These are phyloP conservation scores for Fusarium robinianum DNA, from an alignment of 2,329 filamentous ascomycete species.

Conservation along the genomic window DNA sequence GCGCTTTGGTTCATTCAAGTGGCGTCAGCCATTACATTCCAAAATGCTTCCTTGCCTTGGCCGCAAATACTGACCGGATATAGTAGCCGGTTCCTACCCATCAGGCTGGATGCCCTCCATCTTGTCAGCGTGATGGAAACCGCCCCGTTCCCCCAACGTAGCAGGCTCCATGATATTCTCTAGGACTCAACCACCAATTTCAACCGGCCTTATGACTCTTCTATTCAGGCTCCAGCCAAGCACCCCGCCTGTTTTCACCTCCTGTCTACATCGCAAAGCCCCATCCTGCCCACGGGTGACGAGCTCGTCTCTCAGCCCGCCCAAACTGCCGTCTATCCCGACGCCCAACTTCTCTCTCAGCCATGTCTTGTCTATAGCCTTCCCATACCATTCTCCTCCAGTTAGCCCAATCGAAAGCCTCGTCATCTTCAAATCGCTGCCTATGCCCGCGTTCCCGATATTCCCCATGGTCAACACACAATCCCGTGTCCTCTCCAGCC, in stretches of 20 bases:
- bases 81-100: too few relatives aligned
- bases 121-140: too few relatives aligned
- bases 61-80: too few relatives aligned
- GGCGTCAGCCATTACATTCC: too few relatives aligned
- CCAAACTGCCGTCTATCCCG: constrained; percentile 15
- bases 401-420: not conserved
- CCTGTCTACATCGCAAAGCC: constrained; percentile 19
- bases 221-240: constrained; percentile 1
- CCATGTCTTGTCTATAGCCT: too few relatives aligned
- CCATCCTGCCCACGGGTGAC: constrained; percentile 26
- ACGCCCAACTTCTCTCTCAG: too few relatives aligned
- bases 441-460: constrained; percentile 3
- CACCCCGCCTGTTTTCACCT: constrained; percentile 5
- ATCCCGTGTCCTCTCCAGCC: constrained; percentile 11
- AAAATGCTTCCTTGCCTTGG: too few relatives aligned
- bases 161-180: too few relatives aligned
- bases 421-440: constrained; percentile 6
- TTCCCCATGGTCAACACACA: constrained; percentile 24
- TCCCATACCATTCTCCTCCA: not conserved
- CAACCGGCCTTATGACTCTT: constrained; percentile 13
- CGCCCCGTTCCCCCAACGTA: too few relatives aligned
- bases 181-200: not conserved
- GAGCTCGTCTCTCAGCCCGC: constrained; percentile 21
- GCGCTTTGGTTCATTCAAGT: too few relatives aligned
- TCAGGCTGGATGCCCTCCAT: too few relatives aligned